A percentile compares a stretch with the other conserved stretches of the same genome.
phyloP scores from a whole-genome alignment of 1,139 yeast genomes.

The Saccharomyces uvarum region DNA sequence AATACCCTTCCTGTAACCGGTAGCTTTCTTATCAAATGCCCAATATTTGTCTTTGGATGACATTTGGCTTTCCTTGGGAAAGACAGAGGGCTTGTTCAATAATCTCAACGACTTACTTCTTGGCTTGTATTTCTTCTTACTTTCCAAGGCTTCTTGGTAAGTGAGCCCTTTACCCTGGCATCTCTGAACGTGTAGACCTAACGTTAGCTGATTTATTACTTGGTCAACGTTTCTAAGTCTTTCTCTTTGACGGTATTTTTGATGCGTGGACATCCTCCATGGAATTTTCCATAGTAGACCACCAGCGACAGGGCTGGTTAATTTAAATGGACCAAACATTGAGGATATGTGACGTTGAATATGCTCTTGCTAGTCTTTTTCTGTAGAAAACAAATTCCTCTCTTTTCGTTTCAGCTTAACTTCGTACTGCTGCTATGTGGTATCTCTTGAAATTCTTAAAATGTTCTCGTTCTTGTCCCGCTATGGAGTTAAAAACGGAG shows the following conservation, averaged over 20 bases:
- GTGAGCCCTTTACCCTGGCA: slow-evolving; percentile 43
- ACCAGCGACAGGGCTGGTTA: slow-evolving; percentile 56
- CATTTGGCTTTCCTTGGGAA: slow-evolving; percentile 83
- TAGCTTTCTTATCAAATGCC: slow-evolving; percentile 66
- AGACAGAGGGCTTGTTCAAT: slow-evolving; percentile 32
- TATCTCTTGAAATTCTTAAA: background rate
- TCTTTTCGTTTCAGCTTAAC: background rate
- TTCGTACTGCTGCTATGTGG: background rate
- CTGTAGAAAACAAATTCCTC: background rate
- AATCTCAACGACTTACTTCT: slow-evolving; percentile 23
- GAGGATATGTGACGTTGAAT: background rate
- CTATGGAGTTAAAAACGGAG: background rate
- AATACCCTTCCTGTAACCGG: slow-evolving; percentile 78
- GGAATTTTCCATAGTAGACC: slow-evolving; percentile 84
- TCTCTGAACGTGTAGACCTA: slow-evolving; percentile 44
- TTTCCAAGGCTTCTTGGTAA: slow-evolving; percentile 45
- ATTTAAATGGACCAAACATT: slow-evolving; percentile 81
- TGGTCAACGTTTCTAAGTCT: slow-evolving; percentile 76
- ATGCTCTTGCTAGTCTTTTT: background rate
- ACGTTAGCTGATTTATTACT: slow-evolving; percentile 62
- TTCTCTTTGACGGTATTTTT: slow-evolving; percentile 75
- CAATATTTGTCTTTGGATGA: slow-evolving; percentile 75
- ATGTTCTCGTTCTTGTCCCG: background rate
- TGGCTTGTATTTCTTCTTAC: slow-evolving; percentile 17
- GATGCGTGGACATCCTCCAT: slow-evolving; percentile 70